phyloP scores from a whole-genome alignment of 805 yeast species.

The Peterozyma xylosa region DNA sequence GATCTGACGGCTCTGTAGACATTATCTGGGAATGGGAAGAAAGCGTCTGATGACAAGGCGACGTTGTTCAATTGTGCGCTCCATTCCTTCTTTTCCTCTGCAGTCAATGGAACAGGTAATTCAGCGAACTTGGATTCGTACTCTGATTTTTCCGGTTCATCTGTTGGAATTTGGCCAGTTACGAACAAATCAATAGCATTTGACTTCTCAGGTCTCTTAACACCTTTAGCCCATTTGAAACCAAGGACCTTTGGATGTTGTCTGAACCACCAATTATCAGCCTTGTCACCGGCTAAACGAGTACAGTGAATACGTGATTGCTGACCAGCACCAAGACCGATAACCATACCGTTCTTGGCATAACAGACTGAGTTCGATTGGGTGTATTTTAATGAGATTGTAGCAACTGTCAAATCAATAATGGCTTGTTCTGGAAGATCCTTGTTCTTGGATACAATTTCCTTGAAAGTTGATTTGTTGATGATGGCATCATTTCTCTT shows the following conservation, averaged over 20 bases:
- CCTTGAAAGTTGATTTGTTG: slow-evolving; percentile 83
- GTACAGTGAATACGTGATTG: slow-evolving; percentile 99
- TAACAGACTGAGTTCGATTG: slow-evolving; percentile 98
- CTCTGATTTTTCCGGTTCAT: slow-evolving; percentile 90
- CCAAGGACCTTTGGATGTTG: slow-evolving; percentile 93
- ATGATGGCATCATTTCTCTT: slow-evolving; percentile 97
- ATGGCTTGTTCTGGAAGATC: slow-evolving; percentile 85
- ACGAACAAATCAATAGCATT: slow-evolving; percentile 95
- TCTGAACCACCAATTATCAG: slow-evolving; percentile 99
- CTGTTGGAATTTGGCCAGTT: slow-evolving; percentile 81
- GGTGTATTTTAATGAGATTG: slow-evolving; percentile 94
- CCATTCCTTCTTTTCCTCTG: slow-evolving; percentile 86
- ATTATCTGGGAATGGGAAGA: slow-evolving; percentile 99
- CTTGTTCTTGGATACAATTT: slow-evolving; percentile 83
- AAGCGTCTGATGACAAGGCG: slow-evolving; percentile 93
- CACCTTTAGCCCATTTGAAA: slow-evolving; percentile 97
- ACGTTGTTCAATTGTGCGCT: slow-evolving; percentile 71
- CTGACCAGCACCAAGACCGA: slow-evolving; percentile 99
- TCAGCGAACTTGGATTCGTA: slow-evolving; percentile 83
- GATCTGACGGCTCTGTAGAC: slow-evolving; percentile 96
- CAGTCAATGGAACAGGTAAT: slow-evolving; percentile 78
- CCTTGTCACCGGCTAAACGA: slow-evolving; percentile 98
- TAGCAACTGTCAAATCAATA: slow-evolving; percentile 92
- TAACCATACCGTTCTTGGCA: slow-evolving; percentile 98
- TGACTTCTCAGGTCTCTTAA: slow-evolving; percentile 96